Evolutionary conservation across 2,329 filamentous ascomycete genomes (phyloP), one percentile per base, ranked within the genome.

Genomic region (Kalmusia sp.): DNA sequence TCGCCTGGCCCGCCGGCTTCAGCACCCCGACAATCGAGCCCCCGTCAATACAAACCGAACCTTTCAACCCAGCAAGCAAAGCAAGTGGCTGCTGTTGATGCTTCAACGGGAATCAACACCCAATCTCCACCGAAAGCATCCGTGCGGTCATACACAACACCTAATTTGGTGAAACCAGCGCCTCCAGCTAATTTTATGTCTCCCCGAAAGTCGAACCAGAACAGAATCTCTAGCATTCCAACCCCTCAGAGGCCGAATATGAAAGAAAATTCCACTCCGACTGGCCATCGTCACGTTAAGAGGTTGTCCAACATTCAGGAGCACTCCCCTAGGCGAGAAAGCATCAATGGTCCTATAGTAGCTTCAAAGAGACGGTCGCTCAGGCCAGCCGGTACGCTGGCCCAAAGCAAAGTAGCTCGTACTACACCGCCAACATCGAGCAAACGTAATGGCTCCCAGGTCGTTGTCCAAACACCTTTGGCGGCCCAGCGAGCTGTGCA

Each of bases 71-170:
- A 62, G 21, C 58, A 66, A 34, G 49, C 52, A n/a, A 69, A 58
- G 44, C 51, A 58, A 17, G 59, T 62, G 21, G 52, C 45, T 2
- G 60, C 61, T n/a, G 54, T 55, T 14, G 55, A 56, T 15, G 54
- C 62, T 2, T 63, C 63, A 39, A 54, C 52, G 19, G 51, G 28
- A 21, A 21, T 39, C 3, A 40, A 19, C 12, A 31, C 49, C 9
- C 43, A 34, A 17, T 58, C 62, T 15, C 57, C 59, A 11, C 55
- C 55, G 3, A 65, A 58, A 41, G 19, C 49, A 6, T 57, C 63
- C 8, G 30, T 63, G n/a, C 62, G 67, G 27, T 71, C 70, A 50
- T 58, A 63, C 6, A 72, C 69, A 14, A 70, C 68, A 21, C 62
- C 70, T 1, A 73, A 68, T 46, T 56, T 72, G 17, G 45, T 55